Conservation (phyloP, 768 basidiomycete species). For the Gyrodon lividus region DNA sequence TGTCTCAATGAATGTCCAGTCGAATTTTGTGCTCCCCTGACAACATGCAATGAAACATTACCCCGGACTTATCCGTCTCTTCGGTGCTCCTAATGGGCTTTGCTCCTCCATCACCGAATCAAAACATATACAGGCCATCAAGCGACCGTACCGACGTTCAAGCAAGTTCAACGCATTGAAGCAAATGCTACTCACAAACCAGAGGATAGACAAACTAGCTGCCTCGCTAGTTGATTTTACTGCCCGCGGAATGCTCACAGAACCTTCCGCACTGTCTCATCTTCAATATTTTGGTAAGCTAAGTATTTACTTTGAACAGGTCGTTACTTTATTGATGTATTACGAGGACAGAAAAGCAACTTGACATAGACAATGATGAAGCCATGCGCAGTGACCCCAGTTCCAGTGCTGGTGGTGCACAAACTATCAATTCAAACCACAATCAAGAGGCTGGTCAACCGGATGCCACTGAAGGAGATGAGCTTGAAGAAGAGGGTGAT, state of each 20-base stretch:
- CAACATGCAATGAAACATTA: slow-evolving; percentile 38
- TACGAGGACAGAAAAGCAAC: no score
- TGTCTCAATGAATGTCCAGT: neutral
- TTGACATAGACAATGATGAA: no score
- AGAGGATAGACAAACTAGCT: slow-evolving; percentile 28
- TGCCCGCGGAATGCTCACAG: slow-evolving; percentile 18
- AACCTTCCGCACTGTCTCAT: no score
- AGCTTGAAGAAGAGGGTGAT: neutral
- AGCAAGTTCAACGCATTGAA: slow-evolving; percentile 14
- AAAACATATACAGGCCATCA: slow-evolving; percentile 15
- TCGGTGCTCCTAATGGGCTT: slow-evolving; percentile 35
- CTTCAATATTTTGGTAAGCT: no score
- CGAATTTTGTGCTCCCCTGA: slow-evolving; percentile 25
- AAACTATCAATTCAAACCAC: no score
- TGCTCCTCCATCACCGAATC: slow-evolving; percentile 38
- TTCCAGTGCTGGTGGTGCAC: no score
- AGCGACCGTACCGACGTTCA: slow-evolving; percentile 27
- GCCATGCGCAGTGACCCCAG: no score
- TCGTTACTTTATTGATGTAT: no score
- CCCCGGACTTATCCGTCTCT: slow-evolving; percentile 17
- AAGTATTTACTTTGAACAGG: no score
- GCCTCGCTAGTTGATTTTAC: slow-evolving; percentile 19
- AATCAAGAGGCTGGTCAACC: no score
- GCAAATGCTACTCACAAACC: slow-evolving; percentile 34
- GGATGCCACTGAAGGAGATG: neutral